phyloP scores from a whole-genome alignment of 768 basidiomycete genomes.

The Pleurotus platypus region DNA sequence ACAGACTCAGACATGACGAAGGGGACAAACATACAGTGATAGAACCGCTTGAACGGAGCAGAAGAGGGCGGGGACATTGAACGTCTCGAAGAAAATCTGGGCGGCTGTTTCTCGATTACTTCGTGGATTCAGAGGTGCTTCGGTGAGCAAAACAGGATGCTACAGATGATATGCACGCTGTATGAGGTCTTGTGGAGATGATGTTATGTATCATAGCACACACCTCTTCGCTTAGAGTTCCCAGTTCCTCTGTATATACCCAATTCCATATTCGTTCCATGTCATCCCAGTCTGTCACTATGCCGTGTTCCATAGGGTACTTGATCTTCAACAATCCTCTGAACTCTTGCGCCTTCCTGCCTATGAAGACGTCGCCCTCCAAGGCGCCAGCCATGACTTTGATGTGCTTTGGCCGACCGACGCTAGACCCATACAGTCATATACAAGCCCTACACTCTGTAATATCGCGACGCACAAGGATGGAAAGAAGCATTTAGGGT shows the following conservation, averaged over 20 bases:
- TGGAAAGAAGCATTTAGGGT: slow-evolving; percentile 99
- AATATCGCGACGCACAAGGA: slow-evolving; percentile 76
- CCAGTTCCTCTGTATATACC: slow-evolving; percentile 95
- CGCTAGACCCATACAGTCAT: slow-evolving; percentile 44
- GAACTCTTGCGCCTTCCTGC: slow-evolving; percentile 91
- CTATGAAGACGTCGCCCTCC: slow-evolving; percentile 96
- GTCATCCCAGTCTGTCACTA: slow-evolving; percentile 99
- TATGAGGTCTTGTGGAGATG: slow-evolving; percentile 3
- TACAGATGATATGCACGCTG: slow-evolving; percentile 27
- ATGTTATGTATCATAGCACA: slow-evolving; percentile 12
- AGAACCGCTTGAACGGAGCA: slow-evolving; percentile 97
- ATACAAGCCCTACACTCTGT: slow-evolving; percentile 24
- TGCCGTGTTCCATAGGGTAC: slow-evolving; percentile 99
- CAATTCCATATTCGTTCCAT: slow-evolving; percentile 99
- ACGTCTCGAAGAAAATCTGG: slow-evolving; percentile 99
- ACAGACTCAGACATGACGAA: background rate
- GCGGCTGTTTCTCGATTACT: slow-evolving; percentile 95
- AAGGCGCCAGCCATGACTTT: slow-evolving; percentile 97
- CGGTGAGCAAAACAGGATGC: slow-evolving; percentile 97
- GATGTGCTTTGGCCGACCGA: slow-evolving; percentile 96
- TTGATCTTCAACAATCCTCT: slow-evolving; percentile 95
- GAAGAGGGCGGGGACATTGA: slow-evolving; percentile 97
- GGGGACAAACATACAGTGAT: slow-evolving; percentile 59
- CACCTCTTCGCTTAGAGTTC: slow-evolving; percentile 96
- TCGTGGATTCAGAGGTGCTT: slow-evolving; percentile 96